These are phyloP conservation scores for Solanum tarijense DNA, from an alignment of 257 asterid genomes.

Conservation along the genomic window DNA sequence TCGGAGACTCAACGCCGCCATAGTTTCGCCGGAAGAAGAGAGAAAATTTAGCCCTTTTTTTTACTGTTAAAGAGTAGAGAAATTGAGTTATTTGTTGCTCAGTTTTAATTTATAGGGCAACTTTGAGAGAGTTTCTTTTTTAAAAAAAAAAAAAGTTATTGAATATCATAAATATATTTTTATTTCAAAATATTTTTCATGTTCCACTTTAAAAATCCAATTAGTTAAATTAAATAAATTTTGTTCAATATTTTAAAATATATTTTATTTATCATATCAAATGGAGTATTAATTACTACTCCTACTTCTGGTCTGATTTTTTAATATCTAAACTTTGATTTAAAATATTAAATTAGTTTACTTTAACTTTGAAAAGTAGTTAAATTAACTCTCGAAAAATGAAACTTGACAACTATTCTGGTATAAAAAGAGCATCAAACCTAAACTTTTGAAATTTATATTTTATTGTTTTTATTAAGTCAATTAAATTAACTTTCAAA, in stretches of 20 bases:
- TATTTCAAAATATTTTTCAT: background rate
- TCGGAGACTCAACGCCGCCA: constrained; percentile 80
- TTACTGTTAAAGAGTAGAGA: background rate
- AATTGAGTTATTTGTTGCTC: background rate
- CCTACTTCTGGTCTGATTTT: background rate
- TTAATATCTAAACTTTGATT: background rate
- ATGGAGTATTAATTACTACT: no score
- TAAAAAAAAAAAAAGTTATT: background rate
- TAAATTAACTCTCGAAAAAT: background rate
- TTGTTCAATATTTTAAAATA: background rate
- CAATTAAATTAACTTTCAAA: no score
- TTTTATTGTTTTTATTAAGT: background rate
- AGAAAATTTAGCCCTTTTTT: background rate
- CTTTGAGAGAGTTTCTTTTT: background rate
- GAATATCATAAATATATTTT: background rate
- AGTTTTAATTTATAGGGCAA: background rate
- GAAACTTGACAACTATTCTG: background rate
- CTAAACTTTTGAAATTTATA: background rate
- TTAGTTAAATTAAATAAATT: background rate
- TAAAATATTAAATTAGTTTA: no score
- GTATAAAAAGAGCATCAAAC: background rate
- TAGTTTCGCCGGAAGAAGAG: constrained; percentile 3
- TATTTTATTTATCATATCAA: background rate
- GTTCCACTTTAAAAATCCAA: background rate
- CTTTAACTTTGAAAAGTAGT: background rate